Conservation (phyloP, 345 rosid species). For the Eucalyptus dawsonii region DNA sequence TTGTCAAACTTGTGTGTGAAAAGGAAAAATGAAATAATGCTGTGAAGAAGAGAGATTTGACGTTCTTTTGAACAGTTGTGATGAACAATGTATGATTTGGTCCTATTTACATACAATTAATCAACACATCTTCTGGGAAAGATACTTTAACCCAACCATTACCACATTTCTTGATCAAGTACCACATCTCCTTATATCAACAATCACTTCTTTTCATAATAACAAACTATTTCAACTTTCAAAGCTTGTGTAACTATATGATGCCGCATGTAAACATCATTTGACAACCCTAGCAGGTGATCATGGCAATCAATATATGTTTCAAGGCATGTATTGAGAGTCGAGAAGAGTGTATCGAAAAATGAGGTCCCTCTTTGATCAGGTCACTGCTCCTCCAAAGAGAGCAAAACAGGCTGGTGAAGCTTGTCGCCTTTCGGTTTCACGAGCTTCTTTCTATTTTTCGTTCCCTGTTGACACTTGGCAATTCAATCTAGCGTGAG, state of each 20-base stretch:
- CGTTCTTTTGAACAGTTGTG: background rate
- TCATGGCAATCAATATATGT: background rate
- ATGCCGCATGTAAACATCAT: background rate
- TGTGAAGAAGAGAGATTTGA: background rate
- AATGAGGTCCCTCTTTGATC: background rate
- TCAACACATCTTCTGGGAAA: too few species aligned
- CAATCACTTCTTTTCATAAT: background rate
- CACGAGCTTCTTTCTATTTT: background rate
- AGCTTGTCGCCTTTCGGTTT: background rate
- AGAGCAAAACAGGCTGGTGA: background rate
- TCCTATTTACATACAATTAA: background rate
- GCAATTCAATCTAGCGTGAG: background rate
- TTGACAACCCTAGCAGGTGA: background rate
- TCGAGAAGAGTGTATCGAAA: background rate
- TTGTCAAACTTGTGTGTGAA: too few species aligned
- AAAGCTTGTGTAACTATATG: background rate
- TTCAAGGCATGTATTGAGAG: background rate
- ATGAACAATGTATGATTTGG: too few species aligned
- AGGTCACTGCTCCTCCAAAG: background rate
- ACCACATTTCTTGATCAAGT: background rate
- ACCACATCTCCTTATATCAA: background rate
- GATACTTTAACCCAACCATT: background rate
- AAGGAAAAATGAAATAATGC: background rate
- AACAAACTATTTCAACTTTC: background rate
- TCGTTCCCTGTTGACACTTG: background rate